A percentile compares a stretch with the other conserved stretches of the same genome.
Conservation (phyloP, 345 rosid species). For the Geranium rotundifolium region DNA sequence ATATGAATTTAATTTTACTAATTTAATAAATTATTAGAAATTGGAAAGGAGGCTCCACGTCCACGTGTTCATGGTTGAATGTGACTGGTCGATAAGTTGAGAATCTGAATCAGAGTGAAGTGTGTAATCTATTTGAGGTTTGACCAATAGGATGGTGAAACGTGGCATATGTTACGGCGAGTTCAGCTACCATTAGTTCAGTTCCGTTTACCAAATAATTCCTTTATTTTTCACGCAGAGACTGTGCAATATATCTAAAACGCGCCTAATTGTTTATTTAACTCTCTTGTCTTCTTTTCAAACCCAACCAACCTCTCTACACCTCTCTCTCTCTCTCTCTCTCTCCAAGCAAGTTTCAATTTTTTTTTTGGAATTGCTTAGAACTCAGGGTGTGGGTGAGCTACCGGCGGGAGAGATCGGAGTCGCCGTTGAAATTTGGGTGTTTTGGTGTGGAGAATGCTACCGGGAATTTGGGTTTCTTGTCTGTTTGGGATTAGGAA, state of each 20-base stretch:
- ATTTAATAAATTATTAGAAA: no score
- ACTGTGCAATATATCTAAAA: background rate
- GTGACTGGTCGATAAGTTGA: no score
- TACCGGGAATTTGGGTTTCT: background rate
- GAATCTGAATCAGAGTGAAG: no score
- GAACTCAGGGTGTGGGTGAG: conserved; percentile 6
- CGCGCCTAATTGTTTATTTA: conserved; percentile 21
- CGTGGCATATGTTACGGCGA: background rate
- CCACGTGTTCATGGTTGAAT: no score
- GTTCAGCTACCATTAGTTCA: background rate
- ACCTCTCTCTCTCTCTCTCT: background rate
- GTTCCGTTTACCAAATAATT: no score
- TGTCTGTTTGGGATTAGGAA: background rate
- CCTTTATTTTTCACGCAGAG: background rate
- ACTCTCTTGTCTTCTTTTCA: conserved; percentile 19
- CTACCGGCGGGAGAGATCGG: conserved; percentile 26
- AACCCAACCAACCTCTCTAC: conserved; percentile 15
- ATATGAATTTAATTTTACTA: no score
- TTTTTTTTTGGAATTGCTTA: no score
- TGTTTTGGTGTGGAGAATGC: background rate
- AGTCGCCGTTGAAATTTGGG: background rate
- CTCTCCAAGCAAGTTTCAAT: background rate
- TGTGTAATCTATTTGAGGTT: no score
- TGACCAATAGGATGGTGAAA: no score
- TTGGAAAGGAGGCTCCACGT: no score